These are phyloP conservation scores for Ophiosphaerella herpotricha DNA, from an alignment of 2,329 filamentous ascomycete species.

Conservation along the genomic window DNA sequence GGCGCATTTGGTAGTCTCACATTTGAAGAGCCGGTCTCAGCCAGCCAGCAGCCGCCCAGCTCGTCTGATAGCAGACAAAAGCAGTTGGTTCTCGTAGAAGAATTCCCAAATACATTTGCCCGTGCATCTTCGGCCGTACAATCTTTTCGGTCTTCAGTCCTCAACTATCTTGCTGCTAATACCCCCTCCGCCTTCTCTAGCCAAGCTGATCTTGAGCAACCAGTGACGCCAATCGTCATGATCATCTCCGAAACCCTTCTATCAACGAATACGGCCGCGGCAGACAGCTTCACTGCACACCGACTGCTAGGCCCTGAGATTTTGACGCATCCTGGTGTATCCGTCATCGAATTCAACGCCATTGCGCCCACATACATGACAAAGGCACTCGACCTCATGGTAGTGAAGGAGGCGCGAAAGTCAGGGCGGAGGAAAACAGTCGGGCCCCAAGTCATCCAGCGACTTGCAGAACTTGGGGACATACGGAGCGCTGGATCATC, in stretches of 20 bases:
- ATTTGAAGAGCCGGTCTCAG: conserved; percentile 34
- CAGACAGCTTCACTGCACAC: conserved; percentile 92
- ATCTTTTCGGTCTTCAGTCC: conserved; percentile 70
- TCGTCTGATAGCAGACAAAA: conserved; percentile 28
- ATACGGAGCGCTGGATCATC: conserved; percentile 91
- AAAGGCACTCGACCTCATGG: conserved; percentile 80
- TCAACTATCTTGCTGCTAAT: conserved; percentile 74
- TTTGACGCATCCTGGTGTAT: conserved; percentile 76
- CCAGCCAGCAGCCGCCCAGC: conserved; percentile 11
- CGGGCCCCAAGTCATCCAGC: conserved; percentile 76
- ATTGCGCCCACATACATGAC: conserved; percentile 84
- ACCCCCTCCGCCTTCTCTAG: conserved; percentile 58
- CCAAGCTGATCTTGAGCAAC: conserved; percentile 24
- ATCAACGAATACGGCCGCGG: conserved; percentile 80
- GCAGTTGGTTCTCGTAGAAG: conserved; percentile 55
- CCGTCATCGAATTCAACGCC: conserved; percentile 87
- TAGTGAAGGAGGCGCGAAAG: conserved; percentile 81
- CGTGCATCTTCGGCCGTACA: conserved; percentile 51
- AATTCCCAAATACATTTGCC: conserved; percentile 57
- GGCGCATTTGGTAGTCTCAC: conserved; percentile 79
- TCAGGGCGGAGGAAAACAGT: conserved; percentile 77
- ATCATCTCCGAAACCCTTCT: conserved; percentile 89
- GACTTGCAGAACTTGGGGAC: conserved; percentile 84
- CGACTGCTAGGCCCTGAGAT: conserved; percentile 86
- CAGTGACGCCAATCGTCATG: conserved; percentile 72